Conservation (phyloP, 345 rosid genomes). For the Pugionium cornutum region DNA sequence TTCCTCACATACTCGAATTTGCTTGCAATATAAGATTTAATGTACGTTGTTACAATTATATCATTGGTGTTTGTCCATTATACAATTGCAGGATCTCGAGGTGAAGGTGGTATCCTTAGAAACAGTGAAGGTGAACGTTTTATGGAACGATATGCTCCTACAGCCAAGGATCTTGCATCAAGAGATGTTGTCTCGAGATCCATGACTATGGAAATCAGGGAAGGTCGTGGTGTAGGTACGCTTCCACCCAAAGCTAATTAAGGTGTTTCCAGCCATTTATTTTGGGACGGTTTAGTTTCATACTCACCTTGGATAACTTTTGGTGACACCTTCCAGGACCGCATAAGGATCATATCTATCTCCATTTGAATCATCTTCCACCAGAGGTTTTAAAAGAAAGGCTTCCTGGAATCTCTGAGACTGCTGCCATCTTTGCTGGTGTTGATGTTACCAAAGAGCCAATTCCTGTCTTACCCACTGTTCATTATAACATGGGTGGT, state of each 20-base stretch:
- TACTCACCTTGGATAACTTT: not conserved
- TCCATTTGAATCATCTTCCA: conserved; percentile 91
- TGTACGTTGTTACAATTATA: not conserved
- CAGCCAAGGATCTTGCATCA: conserved; percentile 97
- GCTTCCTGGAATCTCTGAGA: conserved; percentile 98
- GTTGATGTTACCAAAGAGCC: conserved; percentile 98
- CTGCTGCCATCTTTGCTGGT: conserved; percentile 98
- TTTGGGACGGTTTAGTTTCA: not conserved
- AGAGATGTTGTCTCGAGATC: conserved; percentile 98
- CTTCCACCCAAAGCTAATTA: not conserved
- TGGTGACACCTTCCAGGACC: conserved; percentile 52
- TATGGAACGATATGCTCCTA: conserved; percentile 99
- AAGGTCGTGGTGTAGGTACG: conserved; percentile 96
- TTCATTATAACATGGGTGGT: conserved; percentile 98
- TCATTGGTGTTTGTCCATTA: not conserved
- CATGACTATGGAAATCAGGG: conserved; percentile 96
- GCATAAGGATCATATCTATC: conserved; percentile 86
- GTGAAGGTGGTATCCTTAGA: conserved; percentile 97
- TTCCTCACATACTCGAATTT: conserved; percentile 23
- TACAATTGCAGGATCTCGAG: conserved; percentile 74
- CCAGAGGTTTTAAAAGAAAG: conserved; percentile 96
- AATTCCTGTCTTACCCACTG: conserved; percentile 95
- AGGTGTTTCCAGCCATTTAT: not conserved
- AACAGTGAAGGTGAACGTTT: conserved; percentile 93
- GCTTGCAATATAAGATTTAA: conserved; percentile 5